Conservation (phyloP, 148 eudicot genomes). For the Selenicereus undatus region DNA sequence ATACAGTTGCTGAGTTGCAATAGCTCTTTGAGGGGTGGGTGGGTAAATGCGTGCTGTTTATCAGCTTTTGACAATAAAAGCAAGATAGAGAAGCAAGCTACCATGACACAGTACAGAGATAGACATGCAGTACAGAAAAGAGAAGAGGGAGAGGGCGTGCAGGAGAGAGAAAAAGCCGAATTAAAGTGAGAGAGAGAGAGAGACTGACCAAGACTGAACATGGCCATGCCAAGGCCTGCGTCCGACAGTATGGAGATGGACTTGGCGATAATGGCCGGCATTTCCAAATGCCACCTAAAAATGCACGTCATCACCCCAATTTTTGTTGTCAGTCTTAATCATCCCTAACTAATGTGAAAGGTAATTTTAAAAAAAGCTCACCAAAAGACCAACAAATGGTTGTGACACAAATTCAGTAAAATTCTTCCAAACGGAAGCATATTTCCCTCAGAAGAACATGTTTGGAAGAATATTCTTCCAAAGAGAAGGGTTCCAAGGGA, state of each 20-base stretch:
- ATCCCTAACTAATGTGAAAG: no score
- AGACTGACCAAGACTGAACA: conserved; percentile 89
- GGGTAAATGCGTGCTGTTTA: conserved; percentile 30
- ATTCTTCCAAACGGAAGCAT: conserved; percentile 1
- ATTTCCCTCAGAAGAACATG: background rate
- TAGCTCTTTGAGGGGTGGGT: background rate
- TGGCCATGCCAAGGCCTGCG: conserved; percentile 98
- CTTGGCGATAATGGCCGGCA: conserved; percentile 83
- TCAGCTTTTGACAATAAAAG: conserved; percentile 24
- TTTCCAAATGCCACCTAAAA: conserved; percentile 67
- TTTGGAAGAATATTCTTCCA: background rate
- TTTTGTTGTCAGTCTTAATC: no score
- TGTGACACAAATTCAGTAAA: background rate
- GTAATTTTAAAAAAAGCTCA: no score
- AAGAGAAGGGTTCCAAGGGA: no score
- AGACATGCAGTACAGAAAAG: background rate
- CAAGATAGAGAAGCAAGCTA: background rate
- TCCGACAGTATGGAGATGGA: conserved; percentile 92
- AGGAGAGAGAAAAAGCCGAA: background rate
- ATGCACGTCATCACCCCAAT: background rate
- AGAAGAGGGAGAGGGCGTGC: conserved; percentile 1
- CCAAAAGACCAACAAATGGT: background rate
- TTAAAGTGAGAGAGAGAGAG: background rate
- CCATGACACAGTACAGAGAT: no score
- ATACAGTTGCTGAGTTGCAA: conserved; percentile 2